Evolutionary conservation across 2,329 filamentous ascomycete species (phyloP).

Genomic region (Paramyrothecium sp.): DNA sequence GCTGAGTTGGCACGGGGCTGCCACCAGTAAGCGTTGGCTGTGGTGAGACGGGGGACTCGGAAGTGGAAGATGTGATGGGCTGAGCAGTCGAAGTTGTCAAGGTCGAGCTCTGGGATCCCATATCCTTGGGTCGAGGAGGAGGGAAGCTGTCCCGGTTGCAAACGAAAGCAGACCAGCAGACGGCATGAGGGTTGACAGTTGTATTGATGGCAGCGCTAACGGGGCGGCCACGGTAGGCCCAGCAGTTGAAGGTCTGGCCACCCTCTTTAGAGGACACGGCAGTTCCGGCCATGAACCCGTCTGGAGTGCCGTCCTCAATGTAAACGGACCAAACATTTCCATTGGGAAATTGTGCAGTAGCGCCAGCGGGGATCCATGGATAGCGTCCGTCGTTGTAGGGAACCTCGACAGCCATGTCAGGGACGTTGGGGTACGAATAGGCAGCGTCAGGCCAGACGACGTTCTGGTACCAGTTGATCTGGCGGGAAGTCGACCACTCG

Average conservation of each 20-base stretch:
- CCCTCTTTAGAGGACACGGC: constrained; percentile 38
- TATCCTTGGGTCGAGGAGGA: constrained; percentile 31
- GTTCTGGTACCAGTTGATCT: constrained; percentile 42
- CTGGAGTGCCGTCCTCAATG: constrained; percentile 38
- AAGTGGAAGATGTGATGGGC: constrained; percentile 29
- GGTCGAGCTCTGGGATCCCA: constrained; percentile 33
- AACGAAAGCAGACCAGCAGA: constrained; percentile 40
- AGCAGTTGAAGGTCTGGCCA: constrained; percentile 37
- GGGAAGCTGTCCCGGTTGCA: constrained; percentile 34
- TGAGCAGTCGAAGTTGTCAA: constrained; percentile 27
- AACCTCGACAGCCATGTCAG: constrained; percentile 37
- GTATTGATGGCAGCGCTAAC: constrained; percentile 36
- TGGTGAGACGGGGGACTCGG: constrained; percentile 23
- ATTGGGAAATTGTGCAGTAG: constrained; percentile 35
- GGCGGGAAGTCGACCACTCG: constrained; percentile 40
- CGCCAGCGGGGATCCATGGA: constrained; percentile 35
- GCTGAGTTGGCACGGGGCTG: constrained; percentile 26
- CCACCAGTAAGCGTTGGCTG: constrained; percentile 18
- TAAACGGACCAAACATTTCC: constrained; percentile 40
- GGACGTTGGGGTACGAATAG: constrained; percentile 31
- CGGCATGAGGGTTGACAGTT: constrained; percentile 32
- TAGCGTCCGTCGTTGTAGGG: constrained; percentile 36
- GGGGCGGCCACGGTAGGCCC: constrained; percentile 38
- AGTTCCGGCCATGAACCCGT: constrained; percentile 37
- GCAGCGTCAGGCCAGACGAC: constrained; percentile 33